Base-by-base conservation (phyloP, 148 eudicot genomes). In the Rhododendron vialii region DNA sequence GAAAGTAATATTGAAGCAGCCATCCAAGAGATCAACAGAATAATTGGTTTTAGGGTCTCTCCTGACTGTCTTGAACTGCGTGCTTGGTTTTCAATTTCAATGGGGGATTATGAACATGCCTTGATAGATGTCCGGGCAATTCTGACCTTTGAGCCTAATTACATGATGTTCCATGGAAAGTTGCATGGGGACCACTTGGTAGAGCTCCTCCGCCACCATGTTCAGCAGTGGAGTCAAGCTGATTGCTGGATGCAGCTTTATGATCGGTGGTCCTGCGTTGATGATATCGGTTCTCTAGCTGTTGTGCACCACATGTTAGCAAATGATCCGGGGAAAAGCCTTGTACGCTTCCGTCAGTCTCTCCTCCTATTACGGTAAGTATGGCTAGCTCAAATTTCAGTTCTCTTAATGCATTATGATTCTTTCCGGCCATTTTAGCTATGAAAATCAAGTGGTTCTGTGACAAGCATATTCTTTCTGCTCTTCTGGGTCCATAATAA, bases 161-260 rank as follows among this genome's bases (percentile, higher is more conserved):
- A 92, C 88, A 92, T 92, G 95, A 92, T 93, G 93, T 94, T 92
- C 84, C 80, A 92, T 84, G 96, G 98, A 71, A 96, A 90, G 89
- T 80, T 95, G 88, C 92, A 87, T 13, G 95, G 94, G 20, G 91
- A 91, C 45, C 92, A 91, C 78, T 86, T 95, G 80, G 94, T 94
- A 47, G 96, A 95, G 89, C 87, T 91, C 67, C 93, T 95, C n/a
- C 82, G 90, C 50, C 87, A 91, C 77, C 89, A 89, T 88, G 91
- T 91, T 36, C 94, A 91, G 83, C 92, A 92, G 88, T 94, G 98
- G 95, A 89, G 92, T 88, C 94, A 90, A 63, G 98, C 96, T 74
- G 98, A 95, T 86, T 95, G 98, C 86, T 95, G 98, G 98, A 90
- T 95, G 92, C 98, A 95, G 82, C 87, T 95, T 75, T 93, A 94